Base-by-base conservation (phyloP, 2,329 filamentous ascomycete genomes). In the Tympanopsis confertula region DNA sequence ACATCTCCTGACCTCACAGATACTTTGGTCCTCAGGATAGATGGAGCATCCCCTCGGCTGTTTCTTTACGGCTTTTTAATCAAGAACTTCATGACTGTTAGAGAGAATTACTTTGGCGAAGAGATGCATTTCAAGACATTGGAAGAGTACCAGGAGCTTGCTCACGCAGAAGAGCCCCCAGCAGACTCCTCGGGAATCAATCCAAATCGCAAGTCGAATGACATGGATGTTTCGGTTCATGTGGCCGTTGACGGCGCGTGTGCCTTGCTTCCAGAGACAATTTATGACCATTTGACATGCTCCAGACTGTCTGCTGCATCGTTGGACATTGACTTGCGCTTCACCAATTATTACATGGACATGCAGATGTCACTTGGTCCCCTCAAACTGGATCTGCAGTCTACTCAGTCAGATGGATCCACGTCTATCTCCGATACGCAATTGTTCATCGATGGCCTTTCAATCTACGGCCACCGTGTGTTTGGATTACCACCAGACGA, bases 341-440 rank as follows among this genome's bases (percentile, higher is more conserved):
- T 98, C 54, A 95, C 88, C 5, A 96, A 94, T 54, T 98, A 96
- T 54, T 96, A 94, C 57, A 94, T 98, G 85, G 91, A 98, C 53
- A 60, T 96, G 46, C 82, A 93, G 49, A 65, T 93, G 20, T 74
- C 78, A 20, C 64, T 94, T 20, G 85, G 81, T 37, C 88, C 89
- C 1, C 57, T 94, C 15, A 83, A 79, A 50, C 61, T 91, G 18
- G 80, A 84, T 2, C 14, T 76, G 73, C 12, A 67, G 55, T 35
- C 56, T 63, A 19, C 58, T 64, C 22, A 55, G 61, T 32, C 61
- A 63, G 14, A 45, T 59, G 10, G 59, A 71, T 17, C 74, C 68
- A 7, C 67, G 71, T 15, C 59, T 67, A 30, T 69, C 69, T 68
- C 71, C 0, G 72, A 65, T 44, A 82, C 84, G 0, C 87, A 98